Evolutionary conservation across 176 grass and related monocot species (phyloP).

Genomic region (Otatea glauca): DNA sequence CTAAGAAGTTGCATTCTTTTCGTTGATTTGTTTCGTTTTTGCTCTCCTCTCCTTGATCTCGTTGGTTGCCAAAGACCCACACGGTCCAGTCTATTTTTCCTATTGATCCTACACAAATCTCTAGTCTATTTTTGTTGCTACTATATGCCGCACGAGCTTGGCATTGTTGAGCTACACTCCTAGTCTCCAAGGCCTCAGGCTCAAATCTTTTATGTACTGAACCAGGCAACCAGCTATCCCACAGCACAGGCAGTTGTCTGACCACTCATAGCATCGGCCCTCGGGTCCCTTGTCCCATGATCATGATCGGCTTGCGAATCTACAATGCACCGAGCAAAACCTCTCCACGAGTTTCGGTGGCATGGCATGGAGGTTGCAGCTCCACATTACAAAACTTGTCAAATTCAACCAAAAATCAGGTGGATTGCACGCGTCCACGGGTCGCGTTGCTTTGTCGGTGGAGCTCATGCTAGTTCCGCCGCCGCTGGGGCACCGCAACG

Average conservation of each 20-base stretch:
- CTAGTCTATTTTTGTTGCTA: neutral
- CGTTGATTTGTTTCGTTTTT: too few species aligned
- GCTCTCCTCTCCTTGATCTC: too few species aligned
- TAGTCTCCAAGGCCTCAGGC: neutral
- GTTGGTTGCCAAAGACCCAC: too few species aligned
- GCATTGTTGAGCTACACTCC: too few species aligned
- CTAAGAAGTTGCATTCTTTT: too few species aligned
- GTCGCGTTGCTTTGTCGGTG: too few species aligned
- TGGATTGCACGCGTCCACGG: neutral
- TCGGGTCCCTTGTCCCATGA: neutral
- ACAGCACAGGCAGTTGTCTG: neutral
- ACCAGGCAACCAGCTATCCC: neutral
- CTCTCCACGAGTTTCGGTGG: conserved; percentile 5
- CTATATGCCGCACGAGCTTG: neutral
- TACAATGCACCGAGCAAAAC: neutral
- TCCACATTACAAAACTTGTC: neutral
- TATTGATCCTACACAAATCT: too few species aligned
- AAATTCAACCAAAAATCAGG: neutral
- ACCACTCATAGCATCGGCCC: neutral
- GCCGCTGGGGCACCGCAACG: too few species aligned
- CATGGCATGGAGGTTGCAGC: neutral
- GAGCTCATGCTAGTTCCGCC: too few species aligned
- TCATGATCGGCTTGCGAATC: neutral
- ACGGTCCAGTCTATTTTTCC: too few species aligned
- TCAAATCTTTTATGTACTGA: neutral